These are phyloP conservation scores for Licmophora abbreviata DNA, from an alignment of 108 stramenopile species.

Conservation along the genomic window DNA sequence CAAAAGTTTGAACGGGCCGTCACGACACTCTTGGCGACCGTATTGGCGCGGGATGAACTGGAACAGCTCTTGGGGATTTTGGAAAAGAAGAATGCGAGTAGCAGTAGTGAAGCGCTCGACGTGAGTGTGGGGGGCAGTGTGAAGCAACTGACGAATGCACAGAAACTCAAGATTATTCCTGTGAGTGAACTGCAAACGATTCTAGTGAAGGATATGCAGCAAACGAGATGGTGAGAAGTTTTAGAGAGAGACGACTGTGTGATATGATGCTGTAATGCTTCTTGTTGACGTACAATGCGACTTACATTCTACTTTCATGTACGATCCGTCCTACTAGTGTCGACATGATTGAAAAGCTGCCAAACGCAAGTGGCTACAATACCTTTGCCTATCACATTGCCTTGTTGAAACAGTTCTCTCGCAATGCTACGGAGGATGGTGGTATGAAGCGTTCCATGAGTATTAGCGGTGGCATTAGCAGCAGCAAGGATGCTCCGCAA, in stretches of 20 bases:
- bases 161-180: slow-evolving; percentile 21
- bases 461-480: too few species aligned
- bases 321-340: slow-evolving; percentile 8
- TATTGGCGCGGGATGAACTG: slow-evolving; percentile 34
- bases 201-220: slow-evolving; percentile 15
- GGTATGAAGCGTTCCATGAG: too few species aligned
- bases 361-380: slow-evolving; percentile 34
- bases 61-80: slow-evolving; percentile 22
- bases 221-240: neutral
- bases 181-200: slow-evolving; percentile 21
- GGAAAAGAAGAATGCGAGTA: slow-evolving; percentile 7
- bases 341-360: slow-evolving; percentile 41
- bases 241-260: slow-evolving; percentile 18
- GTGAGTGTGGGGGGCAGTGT: neutral
- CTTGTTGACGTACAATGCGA: slow-evolving; percentile 2
- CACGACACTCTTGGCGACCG: slow-evolving; percentile 59
- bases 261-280: slow-evolving; percentile 15
- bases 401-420: slow-evolving; percentile 48
- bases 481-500: too few species aligned
- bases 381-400: slow-evolving; percentile 65
- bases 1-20: slow-evolving; percentile 62
- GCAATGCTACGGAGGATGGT: too few species aligned
- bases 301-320: neutral
- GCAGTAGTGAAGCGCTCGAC: neutral
- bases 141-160: slow-evolving; percentile 3